Conservation (phyloP, 208 protist species). For the Leptomonas seymouri region DNA sequence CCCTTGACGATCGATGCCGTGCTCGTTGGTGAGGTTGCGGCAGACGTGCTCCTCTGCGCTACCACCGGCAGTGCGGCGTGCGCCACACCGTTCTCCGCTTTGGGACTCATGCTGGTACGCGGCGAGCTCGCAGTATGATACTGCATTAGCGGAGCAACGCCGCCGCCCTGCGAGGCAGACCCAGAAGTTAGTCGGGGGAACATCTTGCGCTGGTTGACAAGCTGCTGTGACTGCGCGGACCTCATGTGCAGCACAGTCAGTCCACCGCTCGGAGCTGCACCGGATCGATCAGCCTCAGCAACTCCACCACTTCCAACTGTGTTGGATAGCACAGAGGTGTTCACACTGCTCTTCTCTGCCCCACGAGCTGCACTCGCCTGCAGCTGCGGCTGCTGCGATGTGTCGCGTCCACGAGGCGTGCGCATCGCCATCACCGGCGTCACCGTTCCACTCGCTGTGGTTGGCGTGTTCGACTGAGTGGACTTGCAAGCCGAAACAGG, state of each 20-base stretch:
- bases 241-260: not conserved
- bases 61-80: too few relatives aligned
- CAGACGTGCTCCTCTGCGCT: too few relatives aligned
- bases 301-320: too few relatives aligned
- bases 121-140: not conserved
- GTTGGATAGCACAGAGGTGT: too few relatives aligned
- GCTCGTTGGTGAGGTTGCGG: too few relatives aligned
- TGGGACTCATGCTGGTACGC: too few relatives aligned
- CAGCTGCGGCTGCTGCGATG: not conserved
- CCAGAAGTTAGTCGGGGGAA: not conserved
- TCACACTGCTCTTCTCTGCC: not conserved
- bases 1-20: too few relatives aligned
- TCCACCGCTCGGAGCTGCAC: not conserved
- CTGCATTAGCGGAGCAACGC: not conserved
- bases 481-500: not conserved
- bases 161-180: not conserved
- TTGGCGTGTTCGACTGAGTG: not conserved
- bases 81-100: too few relatives aligned
- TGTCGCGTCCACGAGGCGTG: not conserved
- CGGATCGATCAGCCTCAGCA: too few relatives aligned
- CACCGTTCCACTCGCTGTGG: not conserved
- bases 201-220: not conserved
- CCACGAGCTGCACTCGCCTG: not conserved
- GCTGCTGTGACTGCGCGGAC: not conserved
- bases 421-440: not conserved